These are phyloP conservation scores for Nymphaea colorata DNA, from an alignment of 164 flowering plant genomes.

Conservation along the genomic window DNA sequence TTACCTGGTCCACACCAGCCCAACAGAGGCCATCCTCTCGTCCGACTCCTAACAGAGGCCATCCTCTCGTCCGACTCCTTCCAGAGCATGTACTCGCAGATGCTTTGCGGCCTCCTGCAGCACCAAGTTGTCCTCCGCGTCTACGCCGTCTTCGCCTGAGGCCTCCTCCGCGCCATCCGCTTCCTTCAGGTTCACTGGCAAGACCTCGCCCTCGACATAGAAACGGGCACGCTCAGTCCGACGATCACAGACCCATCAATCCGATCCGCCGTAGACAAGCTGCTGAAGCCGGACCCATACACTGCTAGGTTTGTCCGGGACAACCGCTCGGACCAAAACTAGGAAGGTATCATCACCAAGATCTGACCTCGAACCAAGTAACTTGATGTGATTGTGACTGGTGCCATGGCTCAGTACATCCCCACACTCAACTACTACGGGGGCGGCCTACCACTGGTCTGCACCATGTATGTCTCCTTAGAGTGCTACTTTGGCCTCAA, in stretches of 20 bases:
- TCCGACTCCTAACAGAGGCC: too few relatives aligned
- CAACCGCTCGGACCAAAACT: constrained; percentile 19
- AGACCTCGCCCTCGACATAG: constrained; percentile 21
- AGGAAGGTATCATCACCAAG: constrained; percentile 27
- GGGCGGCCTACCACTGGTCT: constrained; percentile 25
- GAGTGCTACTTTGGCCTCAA: constrained; percentile 38
- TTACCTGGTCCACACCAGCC: too few relatives aligned
- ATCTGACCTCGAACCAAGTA: constrained; percentile 39
- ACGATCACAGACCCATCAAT: constrained; percentile 22
- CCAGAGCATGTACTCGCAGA: too few relatives aligned
- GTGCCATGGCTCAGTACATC: constrained; percentile 36
- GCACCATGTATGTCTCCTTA: constrained; percentile 39
- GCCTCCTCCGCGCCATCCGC: constrained; percentile 34
- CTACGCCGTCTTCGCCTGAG: constrained; percentile 38
- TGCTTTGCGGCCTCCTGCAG: too few relatives aligned
- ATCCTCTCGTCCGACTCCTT: too few relatives aligned
- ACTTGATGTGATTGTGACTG: constrained; percentile 30
- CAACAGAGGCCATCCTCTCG: too few relatives aligned
- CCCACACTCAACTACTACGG: constrained; percentile 32
- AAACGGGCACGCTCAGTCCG: constrained; percentile 18
- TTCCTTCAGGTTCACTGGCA: constrained; percentile 31
- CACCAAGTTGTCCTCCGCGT: constrained; percentile 38
- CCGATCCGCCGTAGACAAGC: constrained; percentile 8
- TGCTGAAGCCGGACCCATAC: constrained; percentile 17
- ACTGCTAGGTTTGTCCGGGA: constrained; percentile 18